A percentile compares a stretch with the other conserved stretches of the same genome.
phyloP scores from a whole-genome alignment of 2,329 filamentous ascomycete genomes.

The Hymenoscyphus fructigenus region DNA sequence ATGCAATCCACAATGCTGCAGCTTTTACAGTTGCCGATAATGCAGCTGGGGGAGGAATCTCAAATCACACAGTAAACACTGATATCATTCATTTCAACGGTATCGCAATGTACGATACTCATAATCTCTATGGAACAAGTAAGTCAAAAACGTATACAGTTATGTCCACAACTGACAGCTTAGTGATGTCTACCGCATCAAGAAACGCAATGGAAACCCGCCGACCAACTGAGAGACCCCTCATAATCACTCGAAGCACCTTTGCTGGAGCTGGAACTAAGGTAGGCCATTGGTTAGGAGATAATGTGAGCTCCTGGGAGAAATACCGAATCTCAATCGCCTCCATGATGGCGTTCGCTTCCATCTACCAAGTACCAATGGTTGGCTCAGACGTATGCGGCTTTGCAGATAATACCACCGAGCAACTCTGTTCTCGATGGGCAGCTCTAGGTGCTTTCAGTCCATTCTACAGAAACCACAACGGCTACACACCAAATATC shows the following conservation, averaged over 20 bases:
- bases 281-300: conserved; percentile 61
- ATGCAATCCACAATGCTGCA: conserved; percentile 63
- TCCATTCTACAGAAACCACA: conserved; percentile 77
- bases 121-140: conserved; percentile 72
- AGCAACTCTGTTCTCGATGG: conserved; percentile 74
- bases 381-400: conserved; percentile 76
- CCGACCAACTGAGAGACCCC: conserved; percentile 61
- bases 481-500: conserved; percentile 47
- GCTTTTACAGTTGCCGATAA: conserved; percentile 46
- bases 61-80: conserved; percentile 63
- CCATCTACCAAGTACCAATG: conserved; percentile 68
- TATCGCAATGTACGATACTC: conserved; percentile 69
- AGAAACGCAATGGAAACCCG: conserved; percentile 65
- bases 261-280: conserved; percentile 70
- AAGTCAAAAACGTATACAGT: conserved; percentile 34
- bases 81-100: conserved; percentile 68
- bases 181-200: conserved; percentile 68
- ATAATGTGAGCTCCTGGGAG: conserved; percentile 58
- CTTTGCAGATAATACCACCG: conserved; percentile 65
- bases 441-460: conserved; percentile 69
- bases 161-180: conserved; percentile 18
- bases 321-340: conserved; percentile 60
- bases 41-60: conserved; percentile 46
- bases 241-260: conserved; percentile 74
- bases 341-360: conserved; percentile 58